Percentiles rank a stretch among this genome's conserved stretches.
Conservation (phyloP, 306 rosid genomes). For the Acmispon strigosus region DNA sequence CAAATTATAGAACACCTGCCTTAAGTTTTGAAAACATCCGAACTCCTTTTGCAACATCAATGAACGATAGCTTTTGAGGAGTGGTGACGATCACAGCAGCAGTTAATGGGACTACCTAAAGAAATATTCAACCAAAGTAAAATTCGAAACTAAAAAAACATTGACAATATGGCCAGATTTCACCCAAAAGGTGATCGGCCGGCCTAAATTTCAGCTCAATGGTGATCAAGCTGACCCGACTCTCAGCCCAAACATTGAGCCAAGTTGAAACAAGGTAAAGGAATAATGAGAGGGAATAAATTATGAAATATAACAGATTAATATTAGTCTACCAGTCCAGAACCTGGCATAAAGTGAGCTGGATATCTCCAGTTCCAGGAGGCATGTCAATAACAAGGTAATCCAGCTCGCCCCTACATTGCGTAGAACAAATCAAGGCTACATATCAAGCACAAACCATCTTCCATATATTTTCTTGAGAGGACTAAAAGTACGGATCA, state of each 20-base stretch:
- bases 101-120: slow-evolving; percentile 80
- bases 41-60: slow-evolving; percentile 98
- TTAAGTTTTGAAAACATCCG: slow-evolving; percentile 98
- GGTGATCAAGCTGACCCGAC: neutral
- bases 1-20: slow-evolving; percentile 38
- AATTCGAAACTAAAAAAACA: neutral
- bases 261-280: neutral
- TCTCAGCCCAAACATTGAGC: neutral
- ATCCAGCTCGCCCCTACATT: slow-evolving; percentile 95
- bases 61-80: slow-evolving; percentile 93
- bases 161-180: neutral
- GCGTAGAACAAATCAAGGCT: slow-evolving; percentile 11
- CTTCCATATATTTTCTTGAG: neutral
- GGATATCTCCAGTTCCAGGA: slow-evolving; percentile 99
- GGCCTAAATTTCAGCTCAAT: neutral
- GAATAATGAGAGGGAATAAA: neutral
- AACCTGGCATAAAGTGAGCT: slow-evolving; percentile 97
- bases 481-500: neutral
- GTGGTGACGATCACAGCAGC: slow-evolving; percentile 98
- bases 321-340: neutral
- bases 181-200: neutral
- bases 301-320: neutral
- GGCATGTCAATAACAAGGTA: slow-evolving; percentile 97
- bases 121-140: slow-evolving; percentile 26
- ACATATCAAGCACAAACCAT: slow-evolving; percentile 12